phyloP scores from a whole-genome alignment of 441 rosid species.

The Kokia cookei region DNA sequence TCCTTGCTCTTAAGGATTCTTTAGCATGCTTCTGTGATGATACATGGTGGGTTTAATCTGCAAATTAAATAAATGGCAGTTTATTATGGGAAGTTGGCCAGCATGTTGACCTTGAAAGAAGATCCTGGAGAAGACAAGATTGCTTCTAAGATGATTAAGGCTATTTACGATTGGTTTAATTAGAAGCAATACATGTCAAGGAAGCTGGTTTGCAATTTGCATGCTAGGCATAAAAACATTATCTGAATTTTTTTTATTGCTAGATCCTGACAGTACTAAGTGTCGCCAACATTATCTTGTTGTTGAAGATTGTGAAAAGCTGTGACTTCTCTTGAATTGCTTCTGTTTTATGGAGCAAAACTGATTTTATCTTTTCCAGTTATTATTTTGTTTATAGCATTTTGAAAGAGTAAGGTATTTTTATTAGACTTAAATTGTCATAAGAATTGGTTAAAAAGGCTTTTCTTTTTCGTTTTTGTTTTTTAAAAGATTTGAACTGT shows the following conservation, averaged over 20 bases:
- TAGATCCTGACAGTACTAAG: not conserved
- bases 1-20: not conserved
- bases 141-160: not conserved
- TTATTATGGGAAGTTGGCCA: not conserved
- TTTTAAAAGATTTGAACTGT: not conserved
- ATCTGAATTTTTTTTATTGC: not conserved
- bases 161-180: not conserved
- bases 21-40: not conserved
- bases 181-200: not conserved
- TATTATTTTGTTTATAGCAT: not conserved
- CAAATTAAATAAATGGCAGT: not conserved
- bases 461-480: not conserved
- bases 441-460: not conserved
- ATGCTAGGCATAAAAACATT: not conserved
- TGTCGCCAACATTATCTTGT: not conserved
- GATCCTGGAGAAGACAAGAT: not conserved
- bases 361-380: not conserved
- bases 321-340: not conserved
- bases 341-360: not conserved
- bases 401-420: not conserved
- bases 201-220: not conserved
- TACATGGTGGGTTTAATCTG: not conserved
- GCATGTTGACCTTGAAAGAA: slow-evolving; percentile 1
- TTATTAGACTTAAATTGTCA: not conserved
- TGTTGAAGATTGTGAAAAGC: not conserved